phyloP scores from a whole-genome alignment of 768 basidiomycete species.

The Thelephora ganbajun region DNA sequence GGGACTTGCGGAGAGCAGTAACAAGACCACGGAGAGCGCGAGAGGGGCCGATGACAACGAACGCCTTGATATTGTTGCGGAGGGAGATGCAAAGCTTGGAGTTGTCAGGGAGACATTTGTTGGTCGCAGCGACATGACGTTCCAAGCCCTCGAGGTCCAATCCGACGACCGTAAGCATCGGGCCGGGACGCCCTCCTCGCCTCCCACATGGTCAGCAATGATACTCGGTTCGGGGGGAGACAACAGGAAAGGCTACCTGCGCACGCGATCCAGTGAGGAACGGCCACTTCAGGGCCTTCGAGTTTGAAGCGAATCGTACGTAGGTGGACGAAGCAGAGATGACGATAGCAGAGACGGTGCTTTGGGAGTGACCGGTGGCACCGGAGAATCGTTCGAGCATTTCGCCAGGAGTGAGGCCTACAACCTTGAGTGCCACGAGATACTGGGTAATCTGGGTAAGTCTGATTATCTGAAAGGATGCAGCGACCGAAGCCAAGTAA shows the following conservation, averaged over 20 bases:
- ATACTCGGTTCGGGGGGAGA: conserved; percentile 81
- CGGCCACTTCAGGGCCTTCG: conserved; percentile 77
- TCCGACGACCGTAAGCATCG: conserved; percentile 88
- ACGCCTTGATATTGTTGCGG: conserved; percentile 81
- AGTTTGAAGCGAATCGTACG: conserved; percentile 62
- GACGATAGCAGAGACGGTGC: conserved; percentile 86
- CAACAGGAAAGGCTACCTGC: conserved; percentile 87
- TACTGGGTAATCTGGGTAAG: conserved; percentile 94
- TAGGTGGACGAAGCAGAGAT: conserved; percentile 70
- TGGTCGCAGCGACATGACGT: conserved; percentile 74
- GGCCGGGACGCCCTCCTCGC: conserved; percentile 83
- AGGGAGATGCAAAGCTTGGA: conserved; percentile 80
- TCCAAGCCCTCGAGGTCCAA: conserved; percentile 65
- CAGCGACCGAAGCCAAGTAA: conserved; percentile 85
- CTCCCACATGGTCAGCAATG: conserved; percentile 76
- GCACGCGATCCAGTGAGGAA: conserved; percentile 91
- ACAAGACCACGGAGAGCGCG: conserved; percentile 90
- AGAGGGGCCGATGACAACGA: conserved; percentile 87
- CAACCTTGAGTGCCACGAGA: conserved; percentile 63
- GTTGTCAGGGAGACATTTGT: conserved; percentile 67
- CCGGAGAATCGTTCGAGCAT: conserved; percentile 66
- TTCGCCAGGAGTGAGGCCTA: conserved; percentile 65
- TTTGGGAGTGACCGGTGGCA: conserved; percentile 95
- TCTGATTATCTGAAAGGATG: conserved; percentile 93
- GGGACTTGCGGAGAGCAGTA: conserved; percentile 79